Evolutionary conservation across 2,329 filamentous ascomycete species (phyloP).

Genomic region (Aspergillus terreus): DNA sequence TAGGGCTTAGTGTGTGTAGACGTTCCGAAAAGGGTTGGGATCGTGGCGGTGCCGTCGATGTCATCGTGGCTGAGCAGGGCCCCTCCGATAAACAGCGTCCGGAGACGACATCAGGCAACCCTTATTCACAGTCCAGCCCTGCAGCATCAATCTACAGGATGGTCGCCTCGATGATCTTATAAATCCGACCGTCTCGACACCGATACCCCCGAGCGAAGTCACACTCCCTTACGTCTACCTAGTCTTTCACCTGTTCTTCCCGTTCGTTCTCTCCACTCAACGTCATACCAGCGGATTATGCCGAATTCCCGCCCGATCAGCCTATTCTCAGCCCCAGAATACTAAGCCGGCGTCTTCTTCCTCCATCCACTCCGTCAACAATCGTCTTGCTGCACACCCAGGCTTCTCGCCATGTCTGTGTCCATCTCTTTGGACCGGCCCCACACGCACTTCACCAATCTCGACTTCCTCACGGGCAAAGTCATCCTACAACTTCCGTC

Average conservation of each 20-base stretch:
- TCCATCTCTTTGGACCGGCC: conserved; percentile 42
- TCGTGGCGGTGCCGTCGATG: no score
- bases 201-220: no score
- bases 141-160: no score
- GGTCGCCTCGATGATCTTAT: background rate
- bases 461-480: conserved; percentile 45
- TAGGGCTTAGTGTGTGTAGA: no score
- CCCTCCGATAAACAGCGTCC: no score
- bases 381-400: background rate
- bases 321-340: background rate
- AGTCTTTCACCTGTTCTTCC: background rate
- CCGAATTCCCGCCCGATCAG: conserved; percentile 2
- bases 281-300: conserved; percentile 1
- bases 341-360: background rate
- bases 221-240: background rate
- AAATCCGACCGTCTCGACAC: background rate
- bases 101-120: no score
- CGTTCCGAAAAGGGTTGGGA: no score
- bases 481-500: conserved; percentile 41
- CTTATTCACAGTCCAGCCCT: no score
- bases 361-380: background rate
- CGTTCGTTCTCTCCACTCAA: background rate
- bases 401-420: conserved; percentile 41
- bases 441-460: conserved; percentile 46
- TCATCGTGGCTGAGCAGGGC: no score